Evolutionary conservation across 1,284 basidiomycete species (phyloP).

Genomic region (Boletus hoseneyae): DNA sequence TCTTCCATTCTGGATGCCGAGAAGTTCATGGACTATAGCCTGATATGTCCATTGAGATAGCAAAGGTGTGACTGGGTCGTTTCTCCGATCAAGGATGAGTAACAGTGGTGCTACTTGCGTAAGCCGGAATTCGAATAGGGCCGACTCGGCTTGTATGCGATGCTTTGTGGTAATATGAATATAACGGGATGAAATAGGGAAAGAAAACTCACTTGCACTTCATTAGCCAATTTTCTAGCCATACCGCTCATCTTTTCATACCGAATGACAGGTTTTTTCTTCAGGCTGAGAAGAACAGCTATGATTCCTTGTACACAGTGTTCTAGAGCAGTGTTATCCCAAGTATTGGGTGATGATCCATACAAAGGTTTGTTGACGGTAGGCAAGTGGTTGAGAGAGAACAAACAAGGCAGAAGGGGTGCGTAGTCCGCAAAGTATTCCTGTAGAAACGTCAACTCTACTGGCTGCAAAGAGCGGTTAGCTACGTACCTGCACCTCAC

Average conservation of each 20-base stretch:
- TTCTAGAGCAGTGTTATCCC: slow-evolving; percentile 76
- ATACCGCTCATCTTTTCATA: slow-evolving; percentile 93
- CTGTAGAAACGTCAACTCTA: slow-evolving; percentile 38
- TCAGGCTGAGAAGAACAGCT: slow-evolving; percentile 88
- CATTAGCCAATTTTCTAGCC: slow-evolving; percentile 85
- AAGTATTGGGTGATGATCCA: slow-evolving; percentile 60
- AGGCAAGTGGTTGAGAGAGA: slow-evolving; percentile 83
- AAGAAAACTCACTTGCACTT: slow-evolving; percentile 66
- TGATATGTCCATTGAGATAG: slow-evolving; percentile 99
- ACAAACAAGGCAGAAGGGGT: slow-evolving; percentile 82
- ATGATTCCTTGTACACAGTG: slow-evolving; percentile 81
- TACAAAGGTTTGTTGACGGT: slow-evolving; percentile 62
- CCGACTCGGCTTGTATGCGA: slow-evolving; percentile 66
- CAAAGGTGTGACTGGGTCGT: slow-evolving; percentile 98
- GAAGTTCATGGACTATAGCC: slow-evolving; percentile 97
- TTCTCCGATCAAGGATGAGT: slow-evolving; percentile 85
- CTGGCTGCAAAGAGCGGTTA: not conserved
- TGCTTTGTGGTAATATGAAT: slow-evolving; percentile 43
- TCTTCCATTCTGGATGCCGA: slow-evolving; percentile 93
- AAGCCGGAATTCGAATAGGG: slow-evolving; percentile 74
- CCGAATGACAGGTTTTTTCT: slow-evolving; percentile 92
- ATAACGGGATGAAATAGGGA: not conserved
- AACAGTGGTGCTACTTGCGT: slow-evolving; percentile 75
- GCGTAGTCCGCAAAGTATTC: slow-evolving; percentile 97
- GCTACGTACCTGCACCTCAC: slow-evolving; percentile 82